Percentiles rank a stretch among this genome's conserved stretches.
These are phyloP conservation scores for Suillus subluteus DNA, from an alignment of 768 basidiomycete species.

Conservation along the genomic window DNA sequence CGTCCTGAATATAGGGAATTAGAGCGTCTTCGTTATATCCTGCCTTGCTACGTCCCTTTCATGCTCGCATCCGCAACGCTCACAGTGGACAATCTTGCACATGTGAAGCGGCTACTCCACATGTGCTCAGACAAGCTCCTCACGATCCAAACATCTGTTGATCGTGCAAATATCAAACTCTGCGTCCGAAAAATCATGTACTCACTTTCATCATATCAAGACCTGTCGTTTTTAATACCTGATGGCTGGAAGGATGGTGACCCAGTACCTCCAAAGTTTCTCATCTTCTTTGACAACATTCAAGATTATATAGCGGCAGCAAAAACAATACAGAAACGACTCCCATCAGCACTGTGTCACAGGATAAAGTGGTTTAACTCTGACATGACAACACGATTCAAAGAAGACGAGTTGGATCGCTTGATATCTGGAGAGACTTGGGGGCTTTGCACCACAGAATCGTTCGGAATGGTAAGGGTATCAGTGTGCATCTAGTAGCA, in stretches of 20 bases:
- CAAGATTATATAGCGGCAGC: not conserved
- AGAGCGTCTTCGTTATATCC: not conserved
- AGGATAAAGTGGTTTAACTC: not conserved
- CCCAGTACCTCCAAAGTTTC: not conserved
- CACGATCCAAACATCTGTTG: not conserved
- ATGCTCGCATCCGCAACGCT: not conserved
- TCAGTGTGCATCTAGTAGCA: not conserved
- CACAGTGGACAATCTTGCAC: not conserved
- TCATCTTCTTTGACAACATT: not conserved
- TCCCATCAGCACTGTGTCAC: not conserved
- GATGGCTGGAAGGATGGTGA: not conserved
- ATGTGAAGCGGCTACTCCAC: not conserved
- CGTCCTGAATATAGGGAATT: not conserved
- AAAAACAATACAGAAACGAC: not conserved
- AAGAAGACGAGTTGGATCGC: not conserved
- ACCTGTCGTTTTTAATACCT: not conserved
- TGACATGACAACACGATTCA: not conserved
- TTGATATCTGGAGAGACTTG: not conserved
- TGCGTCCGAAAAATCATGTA: not conserved
- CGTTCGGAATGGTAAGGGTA: not conserved
- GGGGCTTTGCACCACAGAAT: not conserved
- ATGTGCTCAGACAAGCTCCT: not conserved
- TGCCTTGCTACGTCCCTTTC: not conserved
- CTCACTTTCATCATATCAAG: not conserved
- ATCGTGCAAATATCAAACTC: not conserved